Conservation (phyloP, 108 stramenopile genomes). For the Nitzschia sp. region DNA sequence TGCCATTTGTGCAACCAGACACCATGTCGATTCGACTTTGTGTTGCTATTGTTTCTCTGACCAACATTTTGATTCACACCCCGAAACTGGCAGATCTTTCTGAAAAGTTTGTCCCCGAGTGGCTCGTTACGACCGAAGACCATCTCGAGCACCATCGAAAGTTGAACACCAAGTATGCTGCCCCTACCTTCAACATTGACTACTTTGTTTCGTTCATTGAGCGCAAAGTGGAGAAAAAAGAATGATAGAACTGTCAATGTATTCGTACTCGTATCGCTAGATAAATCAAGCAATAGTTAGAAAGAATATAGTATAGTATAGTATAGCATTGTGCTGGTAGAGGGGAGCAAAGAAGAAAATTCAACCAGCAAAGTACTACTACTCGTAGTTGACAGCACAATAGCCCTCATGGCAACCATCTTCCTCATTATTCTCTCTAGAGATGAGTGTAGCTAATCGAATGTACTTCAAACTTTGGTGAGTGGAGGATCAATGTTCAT, state of each 20-base stretch:
- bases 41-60: constrained; percentile 31
- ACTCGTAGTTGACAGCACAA: too few relatives aligned
- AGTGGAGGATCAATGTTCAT: too few relatives aligned
- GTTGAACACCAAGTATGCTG: constrained; percentile 52
- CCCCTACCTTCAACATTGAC: constrained; percentile 53
- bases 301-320: too few relatives aligned
- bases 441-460: too few relatives aligned
- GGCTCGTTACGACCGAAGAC: constrained; percentile 49
- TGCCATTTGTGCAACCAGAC: constrained; percentile 31
- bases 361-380: too few relatives aligned
- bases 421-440: too few relatives aligned
- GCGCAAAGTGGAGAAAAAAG: not conserved
- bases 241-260: not conserved
- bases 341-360: too few relatives aligned
- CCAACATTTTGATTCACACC: constrained; percentile 57
- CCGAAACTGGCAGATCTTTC: constrained; percentile 40
- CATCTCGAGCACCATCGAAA: constrained; percentile 60
- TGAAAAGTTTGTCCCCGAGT: constrained; percentile 22
- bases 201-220: constrained; percentile 11
- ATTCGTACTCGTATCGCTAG: too few relatives aligned
- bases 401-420: too few relatives aligned
- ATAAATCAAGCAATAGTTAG: too few relatives aligned
- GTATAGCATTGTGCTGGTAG: too few relatives aligned
- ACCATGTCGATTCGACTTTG: constrained; percentile 22
- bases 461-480: too few relatives aligned